Evolutionary conservation across 768 basidiomycete genomes (phyloP).

Genomic region (Fibroporia radiculosa): DNA sequence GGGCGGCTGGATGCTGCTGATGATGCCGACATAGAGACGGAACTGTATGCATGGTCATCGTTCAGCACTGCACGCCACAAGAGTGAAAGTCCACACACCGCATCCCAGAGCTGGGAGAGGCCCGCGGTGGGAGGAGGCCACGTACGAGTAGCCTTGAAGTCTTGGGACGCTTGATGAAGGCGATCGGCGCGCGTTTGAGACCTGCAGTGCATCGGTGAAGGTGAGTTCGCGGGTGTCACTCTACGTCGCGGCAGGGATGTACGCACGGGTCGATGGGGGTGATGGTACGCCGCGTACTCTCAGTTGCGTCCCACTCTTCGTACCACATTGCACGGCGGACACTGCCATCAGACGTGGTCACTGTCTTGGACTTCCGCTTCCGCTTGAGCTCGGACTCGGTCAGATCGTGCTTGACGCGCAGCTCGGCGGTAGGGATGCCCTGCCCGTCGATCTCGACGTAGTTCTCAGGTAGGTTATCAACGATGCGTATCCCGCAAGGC

Average conservation of each 20-base stretch:
- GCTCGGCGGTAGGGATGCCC: conserved; percentile 57
- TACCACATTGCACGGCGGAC: conserved; percentile 43
- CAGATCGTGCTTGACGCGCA: conserved; percentile 48
- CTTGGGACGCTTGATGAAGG: conserved; percentile 47
- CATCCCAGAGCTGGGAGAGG: conserved; percentile 51
- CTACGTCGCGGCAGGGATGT: background rate
- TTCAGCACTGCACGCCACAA: too few relatives aligned
- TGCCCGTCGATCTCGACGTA: conserved; percentile 51
- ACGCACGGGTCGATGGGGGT: conserved; percentile 46
- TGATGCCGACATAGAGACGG: conserved; percentile 51
- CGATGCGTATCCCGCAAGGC: conserved; percentile 49
- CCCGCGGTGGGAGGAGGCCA: conserved; percentile 28
- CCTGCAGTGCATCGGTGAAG: conserved; percentile 24
- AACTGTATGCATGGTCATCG: conserved; percentile 33
- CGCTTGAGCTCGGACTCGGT: conserved; percentile 49
- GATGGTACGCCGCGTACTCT: conserved; percentile 35
- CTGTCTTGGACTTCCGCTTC: conserved; percentile 29
- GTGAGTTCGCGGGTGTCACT: background rate
- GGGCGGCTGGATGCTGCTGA: conserved; percentile 15
- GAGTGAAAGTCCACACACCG: conserved; percentile 32
- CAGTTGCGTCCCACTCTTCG: conserved; percentile 64
- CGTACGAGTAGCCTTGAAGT: conserved; percentile 40
- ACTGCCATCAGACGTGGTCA: conserved; percentile 12
- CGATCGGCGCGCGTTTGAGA: conserved; percentile 40
- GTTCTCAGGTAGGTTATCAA: conserved; percentile 27